Base-by-base conservation (phyloP, 345 rosid species). In the Ricinus communis region DNA sequence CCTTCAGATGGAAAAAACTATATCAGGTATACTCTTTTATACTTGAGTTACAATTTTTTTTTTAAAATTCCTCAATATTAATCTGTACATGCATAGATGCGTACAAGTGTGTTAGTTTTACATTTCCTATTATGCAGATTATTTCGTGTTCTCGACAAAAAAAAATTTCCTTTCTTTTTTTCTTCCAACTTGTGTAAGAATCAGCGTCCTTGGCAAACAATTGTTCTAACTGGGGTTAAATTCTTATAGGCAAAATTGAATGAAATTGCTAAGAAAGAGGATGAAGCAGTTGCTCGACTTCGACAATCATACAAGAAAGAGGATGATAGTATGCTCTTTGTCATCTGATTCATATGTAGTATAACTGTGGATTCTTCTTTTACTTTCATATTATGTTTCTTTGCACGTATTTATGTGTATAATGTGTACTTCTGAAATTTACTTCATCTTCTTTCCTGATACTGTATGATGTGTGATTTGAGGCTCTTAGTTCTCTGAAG, bases 301-400 rank as follows among this genome's bases (percentile, higher is more conserved):
- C 87, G 74, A 74, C 76, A 92, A 72, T 71, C 72, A 22, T 95
- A 92, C 84, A 74, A 89, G 74, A 82, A 88, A 30, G 93, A 86
- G 83, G 86, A 84, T 83, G 90, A 82, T 38, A 80, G 99, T 91
- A 87, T 22, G 91, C 62, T 68, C 40, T 81, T 71, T 65, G 50
- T 53, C 58, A 58, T 73, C 31, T 60, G 30, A 72, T 0, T 25
- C 8, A 49, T 4, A n/a, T 62, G 43, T 10, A 16, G 43, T 38
- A 9, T 4, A 38, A 38, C 9, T 38, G 43, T 4, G 43, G 4
- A 4, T 38, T 38, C 43, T 38, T 38, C n/a, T 38, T 4, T 4
- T 38, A 38, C 9, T 38, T 38, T 4, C 43, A 38, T 38, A 38
- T 38, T 38, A 4, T 4, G 9, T 38, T 38, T 38, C 5, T 4